Evolutionary conservation across 768 basidiomycete genomes (phyloP).

Genomic region (Asterophora lycoperdoides): DNA sequence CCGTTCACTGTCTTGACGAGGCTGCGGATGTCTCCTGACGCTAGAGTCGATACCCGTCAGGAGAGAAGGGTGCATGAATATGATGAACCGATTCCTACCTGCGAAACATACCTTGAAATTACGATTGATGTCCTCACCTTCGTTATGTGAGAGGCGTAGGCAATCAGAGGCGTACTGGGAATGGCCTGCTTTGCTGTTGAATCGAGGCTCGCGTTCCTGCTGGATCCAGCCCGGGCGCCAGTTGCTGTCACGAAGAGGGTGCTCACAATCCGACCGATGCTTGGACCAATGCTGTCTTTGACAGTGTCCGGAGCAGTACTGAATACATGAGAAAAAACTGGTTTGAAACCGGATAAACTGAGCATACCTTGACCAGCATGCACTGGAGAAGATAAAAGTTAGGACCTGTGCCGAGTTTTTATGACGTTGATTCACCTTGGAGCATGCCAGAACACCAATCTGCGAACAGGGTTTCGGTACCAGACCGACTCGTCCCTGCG

Average conservation of each 20-base stretch:
- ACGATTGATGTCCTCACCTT: slow-evolving; percentile 29
- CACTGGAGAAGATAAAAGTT: slow-evolving; percentile 3
- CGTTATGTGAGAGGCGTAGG: slow-evolving; percentile 27
- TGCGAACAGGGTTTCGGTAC: slow-evolving; percentile 4
- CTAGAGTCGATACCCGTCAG: slow-evolving; percentile 17
- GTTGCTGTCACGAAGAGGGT: slow-evolving; percentile 20
- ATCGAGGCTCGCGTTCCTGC: slow-evolving; percentile 25
- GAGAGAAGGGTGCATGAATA: too few species aligned
- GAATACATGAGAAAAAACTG: too few species aligned
- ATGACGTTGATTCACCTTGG: slow-evolving; percentile 18
- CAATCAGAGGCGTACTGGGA: slow-evolving; percentile 29
- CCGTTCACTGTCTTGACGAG: slow-evolving; percentile 33
- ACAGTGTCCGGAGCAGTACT: slow-evolving; percentile 35
- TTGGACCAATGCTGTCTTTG: slow-evolving; percentile 33
- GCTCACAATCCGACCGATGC: slow-evolving; percentile 33
- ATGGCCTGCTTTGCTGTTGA: slow-evolving; percentile 14
- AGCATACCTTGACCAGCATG: slow-evolving; percentile 6
- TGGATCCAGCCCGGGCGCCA: slow-evolving; percentile 34
- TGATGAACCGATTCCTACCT: neutral
- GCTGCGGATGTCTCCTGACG: slow-evolving; percentile 32
- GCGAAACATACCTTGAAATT: slow-evolving; percentile 29
- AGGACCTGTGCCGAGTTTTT: too few species aligned
- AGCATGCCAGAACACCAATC: slow-evolving; percentile 20
- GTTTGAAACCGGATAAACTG: neutral
- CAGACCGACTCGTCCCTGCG: slow-evolving; percentile 1